Conservation (phyloP, 306 rosid species). For the Cucurbita maxima region DNA sequence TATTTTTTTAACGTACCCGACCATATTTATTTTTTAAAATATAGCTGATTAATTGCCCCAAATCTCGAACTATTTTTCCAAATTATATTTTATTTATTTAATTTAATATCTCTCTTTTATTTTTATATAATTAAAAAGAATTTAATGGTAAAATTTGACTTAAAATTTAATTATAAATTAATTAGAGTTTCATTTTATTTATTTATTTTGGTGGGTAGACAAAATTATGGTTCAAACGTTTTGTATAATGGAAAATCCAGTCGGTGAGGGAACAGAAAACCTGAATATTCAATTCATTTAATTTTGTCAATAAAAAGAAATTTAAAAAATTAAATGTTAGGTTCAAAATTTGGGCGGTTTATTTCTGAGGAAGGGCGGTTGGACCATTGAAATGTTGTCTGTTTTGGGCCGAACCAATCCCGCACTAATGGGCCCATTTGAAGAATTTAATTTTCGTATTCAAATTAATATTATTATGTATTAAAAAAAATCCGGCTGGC, state of each 20-base stretch:
- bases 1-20: no score
- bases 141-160: no score
- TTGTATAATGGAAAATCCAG: background rate
- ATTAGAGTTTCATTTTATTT: no score
- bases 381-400: background rate
- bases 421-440: background rate
- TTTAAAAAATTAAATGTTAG: no score
- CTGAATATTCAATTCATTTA: background rate
- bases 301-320: background rate
- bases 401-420: background rate
- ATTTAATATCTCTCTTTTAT: no score
- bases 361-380: background rate
- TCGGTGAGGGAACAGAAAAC: background rate
- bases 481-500: background rate
- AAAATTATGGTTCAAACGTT: background rate
- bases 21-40: no score
- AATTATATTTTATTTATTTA: no score
- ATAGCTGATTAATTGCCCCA: no score
- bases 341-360: background rate
- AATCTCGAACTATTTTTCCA: no score
- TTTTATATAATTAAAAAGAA: no score
- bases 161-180: no score
- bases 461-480: background rate
- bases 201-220: background rate
- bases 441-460: background rate